Conservation (phyloP, 768 basidiomycete genomes). For the Cubamyces lactineus region DNA sequence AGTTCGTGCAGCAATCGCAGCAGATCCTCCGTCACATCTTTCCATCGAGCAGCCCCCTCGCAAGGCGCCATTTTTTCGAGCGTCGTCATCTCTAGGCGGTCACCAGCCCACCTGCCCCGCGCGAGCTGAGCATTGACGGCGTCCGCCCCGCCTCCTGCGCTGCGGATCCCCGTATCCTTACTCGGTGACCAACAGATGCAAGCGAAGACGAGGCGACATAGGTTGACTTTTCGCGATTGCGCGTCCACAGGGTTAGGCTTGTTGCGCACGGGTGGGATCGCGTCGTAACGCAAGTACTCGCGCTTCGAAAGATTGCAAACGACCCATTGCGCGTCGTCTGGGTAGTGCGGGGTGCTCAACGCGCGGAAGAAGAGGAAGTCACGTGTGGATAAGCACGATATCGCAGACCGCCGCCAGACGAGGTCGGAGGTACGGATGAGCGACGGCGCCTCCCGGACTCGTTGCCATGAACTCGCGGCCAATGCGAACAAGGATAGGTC, state of each 20-base stretch:
- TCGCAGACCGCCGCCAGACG: neutral
- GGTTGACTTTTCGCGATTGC: neutral
- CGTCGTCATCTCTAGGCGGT: constrained; percentile 3
- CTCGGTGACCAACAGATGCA: constrained; percentile 8
- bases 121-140: neutral
- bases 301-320: constrained; percentile 18
- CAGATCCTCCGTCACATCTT: constrained; percentile 10
- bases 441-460: neutral
- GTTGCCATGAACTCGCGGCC: neutral
- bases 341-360: neutral
- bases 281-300: constrained; percentile 15
- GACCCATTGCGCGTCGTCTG: constrained; percentile 3
- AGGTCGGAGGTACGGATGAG: constrained; percentile 1
- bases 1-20: neutral
- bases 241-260: neutral
- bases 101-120: constrained; percentile 13
- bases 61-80: neutral
- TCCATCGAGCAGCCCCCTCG: neutral
- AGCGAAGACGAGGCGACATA: constrained; percentile 1
- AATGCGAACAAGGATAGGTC: neutral
- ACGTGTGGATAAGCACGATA: constrained; percentile 11
- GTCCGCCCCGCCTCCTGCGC: neutral
- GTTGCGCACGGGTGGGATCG: neutral
- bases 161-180: neutral
- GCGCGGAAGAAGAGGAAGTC: constrained; percentile 13